Base-by-base conservation (phyloP, 805 yeast genomes). In the Brettanomyces naardenensis region DNA sequence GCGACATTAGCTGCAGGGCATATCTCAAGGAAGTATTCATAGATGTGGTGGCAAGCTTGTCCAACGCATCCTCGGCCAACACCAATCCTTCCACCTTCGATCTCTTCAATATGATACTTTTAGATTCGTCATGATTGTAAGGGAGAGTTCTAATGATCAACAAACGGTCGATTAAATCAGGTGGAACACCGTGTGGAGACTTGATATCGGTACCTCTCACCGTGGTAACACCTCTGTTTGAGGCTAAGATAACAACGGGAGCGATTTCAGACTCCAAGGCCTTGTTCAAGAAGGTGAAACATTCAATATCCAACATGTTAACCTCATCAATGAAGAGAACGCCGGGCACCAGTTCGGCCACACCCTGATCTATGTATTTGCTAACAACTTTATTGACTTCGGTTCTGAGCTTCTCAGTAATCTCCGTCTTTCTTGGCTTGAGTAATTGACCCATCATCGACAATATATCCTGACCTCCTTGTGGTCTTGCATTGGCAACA, bases 311-410 rank as follows among this genome's bases (percentile, higher is more conserved):
- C 52, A 92, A 71, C 98, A 92, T 92, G 66, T 92, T 94, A 31
- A 89, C 97, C 66, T 92, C 99, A 64, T 92, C 99, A 51, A 92
- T 92, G 62, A 92, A 92, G 51, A 92, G 68, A 14, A 92, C 99
- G 52, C 99, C 99, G 11, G 98, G 97, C 30, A 87, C 87, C 47
- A 92, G 87, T 59, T 90, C 94, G 9, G 98, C 98, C 62, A 92
- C 92, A 43, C 98, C 97, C 69, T 92, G 97, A 65, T 92, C 97
- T 54, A 84, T 87, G 95, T 97, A 92, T 64, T 92, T 97, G 17
- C 94, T 95, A 37, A 92, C 96, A 65, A 92, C 89, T 31, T 89
- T 80, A 65, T 92, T 92, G 58, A 92, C 94, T 67, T 92, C 97
- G 50, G 86, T 94, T 61, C 99, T 79, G 21, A 92, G 88, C 61